Conservation (phyloP, 805 yeast species). For the Candida methanosorbosa region DNA sequence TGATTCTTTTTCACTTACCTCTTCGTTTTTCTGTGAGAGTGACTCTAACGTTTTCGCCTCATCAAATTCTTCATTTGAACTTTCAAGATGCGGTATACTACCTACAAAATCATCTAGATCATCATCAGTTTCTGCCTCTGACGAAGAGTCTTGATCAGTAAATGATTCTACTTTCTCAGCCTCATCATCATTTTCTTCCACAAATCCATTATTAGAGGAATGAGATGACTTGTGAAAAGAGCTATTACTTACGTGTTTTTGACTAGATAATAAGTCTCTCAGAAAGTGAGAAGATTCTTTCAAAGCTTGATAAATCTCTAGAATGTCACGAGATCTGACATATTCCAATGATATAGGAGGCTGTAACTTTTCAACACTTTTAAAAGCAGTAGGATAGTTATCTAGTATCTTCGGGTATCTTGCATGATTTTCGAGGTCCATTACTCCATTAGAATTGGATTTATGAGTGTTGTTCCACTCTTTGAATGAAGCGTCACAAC, state of each 20-base stretch:
- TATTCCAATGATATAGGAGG: no score
- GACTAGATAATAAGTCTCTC: neutral
- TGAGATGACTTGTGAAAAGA: neutral
- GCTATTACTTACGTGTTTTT: no score
- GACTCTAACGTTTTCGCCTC: no score
- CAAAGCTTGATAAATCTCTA: neutral
- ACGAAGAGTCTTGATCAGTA: neutral
- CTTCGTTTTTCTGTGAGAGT: no score
- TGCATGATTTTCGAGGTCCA: constrained; percentile 11
- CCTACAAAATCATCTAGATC: constrained; percentile 16
- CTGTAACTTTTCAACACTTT: constrained; percentile 10
- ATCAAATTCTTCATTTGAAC: neutral
- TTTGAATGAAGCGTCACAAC: constrained; percentile 14
- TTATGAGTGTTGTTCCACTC: constrained; percentile 8
- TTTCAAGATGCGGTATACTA: constrained; percentile 14
- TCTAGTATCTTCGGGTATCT: constrained; percentile 14
- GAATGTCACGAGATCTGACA: neutral
- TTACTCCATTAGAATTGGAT: constrained; percentile 1
- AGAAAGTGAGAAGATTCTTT: neutral
- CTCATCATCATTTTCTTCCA: neutral
- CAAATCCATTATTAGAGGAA: neutral
- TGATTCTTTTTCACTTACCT: no score
- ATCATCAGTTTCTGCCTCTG: constrained; percentile 13
- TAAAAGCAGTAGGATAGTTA: constrained; percentile 23
- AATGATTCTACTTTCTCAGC: neutral